Percentiles rank a stretch among this genome's conserved stretches.
Evolutionary conservation across 345 rosid species (phyloP).

Genomic region (Salix caprea): DNA sequence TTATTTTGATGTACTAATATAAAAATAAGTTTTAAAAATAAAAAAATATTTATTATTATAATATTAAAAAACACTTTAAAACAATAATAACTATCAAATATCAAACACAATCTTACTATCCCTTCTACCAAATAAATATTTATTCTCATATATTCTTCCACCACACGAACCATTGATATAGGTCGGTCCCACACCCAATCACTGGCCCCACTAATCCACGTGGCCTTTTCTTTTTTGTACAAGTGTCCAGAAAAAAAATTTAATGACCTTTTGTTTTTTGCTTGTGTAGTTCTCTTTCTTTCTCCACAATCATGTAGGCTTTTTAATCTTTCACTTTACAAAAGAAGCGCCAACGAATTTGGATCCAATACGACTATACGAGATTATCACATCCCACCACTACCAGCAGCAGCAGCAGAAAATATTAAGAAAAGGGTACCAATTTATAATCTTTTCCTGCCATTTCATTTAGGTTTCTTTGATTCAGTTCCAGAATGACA

Average conservation of each 20-base stretch:
- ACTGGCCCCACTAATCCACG: background rate
- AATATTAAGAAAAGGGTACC: background rate
- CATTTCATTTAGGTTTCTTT: background rate
- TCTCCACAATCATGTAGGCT: background rate
- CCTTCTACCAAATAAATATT: too few species aligned
- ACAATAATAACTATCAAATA: too few species aligned
- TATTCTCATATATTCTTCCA: background rate
- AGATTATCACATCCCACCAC: background rate
- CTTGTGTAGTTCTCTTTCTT: background rate
- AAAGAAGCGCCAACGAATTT: constrained; percentile 49
- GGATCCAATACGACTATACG: constrained; percentile 33
- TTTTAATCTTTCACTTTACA: background rate
- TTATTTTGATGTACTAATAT: too few species aligned
- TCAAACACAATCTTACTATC: too few species aligned
- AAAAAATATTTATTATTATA: background rate
- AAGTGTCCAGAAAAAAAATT: background rate
- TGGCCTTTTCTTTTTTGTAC: background rate
- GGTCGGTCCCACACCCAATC: background rate
- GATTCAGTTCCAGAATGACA: background rate
- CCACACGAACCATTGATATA: background rate
- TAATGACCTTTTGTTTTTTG: background rate
- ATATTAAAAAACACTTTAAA: too few species aligned
- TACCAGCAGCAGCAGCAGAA: background rate
- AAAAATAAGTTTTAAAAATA: too few species aligned
- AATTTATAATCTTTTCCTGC: background rate